Evolutionary conservation across 306 rosid species (phyloP), one percentile per base, ranked within the genome.

Genomic region (Castanea mollissima): DNA sequence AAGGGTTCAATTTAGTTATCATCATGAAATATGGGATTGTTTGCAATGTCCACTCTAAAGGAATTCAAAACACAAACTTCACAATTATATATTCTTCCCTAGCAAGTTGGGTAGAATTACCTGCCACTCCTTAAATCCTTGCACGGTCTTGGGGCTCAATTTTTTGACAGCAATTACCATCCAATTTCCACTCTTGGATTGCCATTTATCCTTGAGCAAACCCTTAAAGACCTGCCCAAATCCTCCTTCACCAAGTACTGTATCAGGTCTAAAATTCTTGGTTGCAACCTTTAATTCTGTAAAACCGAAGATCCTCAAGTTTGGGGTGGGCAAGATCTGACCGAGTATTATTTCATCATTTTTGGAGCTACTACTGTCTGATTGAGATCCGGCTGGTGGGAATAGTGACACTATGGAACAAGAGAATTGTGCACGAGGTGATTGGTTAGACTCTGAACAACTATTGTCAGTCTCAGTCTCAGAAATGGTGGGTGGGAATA

Each of bases 231-330:
- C 98, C 78, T 86, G 89, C 20, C 99, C 98, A 64, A 96, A 96
- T 21, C 99, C 99, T 18, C 98, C 99, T 72, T 93, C 99, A 1
- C 98, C 99, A 55, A 96, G 94, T 8, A 96, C 79, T 0, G 94
- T 77, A 52, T 96, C 97, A 35, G 77, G 8, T 83, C 84, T 90
- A 86, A 96, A 96, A 87, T 90, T 90, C 82, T 59, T 93, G 74
- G 99, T 91, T 16, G 99, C 93, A 67, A 71, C 71, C 68, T 77
- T 93, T 76, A 96, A 76, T 76, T 96, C 97, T 0, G 89, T 87
- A 74, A 83, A 96, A 76, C 94, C 71, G 83, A 90, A 90, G 62
- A 82, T 57, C 91, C 92, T 93, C 81, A 93, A 76, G 75, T 86
- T 89, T 21, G 97, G 79, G n/a, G 88, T 23, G 34, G 97, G 92